Conservation (phyloP, 139 green algal species). For the Micractinium conductrix region DNA sequence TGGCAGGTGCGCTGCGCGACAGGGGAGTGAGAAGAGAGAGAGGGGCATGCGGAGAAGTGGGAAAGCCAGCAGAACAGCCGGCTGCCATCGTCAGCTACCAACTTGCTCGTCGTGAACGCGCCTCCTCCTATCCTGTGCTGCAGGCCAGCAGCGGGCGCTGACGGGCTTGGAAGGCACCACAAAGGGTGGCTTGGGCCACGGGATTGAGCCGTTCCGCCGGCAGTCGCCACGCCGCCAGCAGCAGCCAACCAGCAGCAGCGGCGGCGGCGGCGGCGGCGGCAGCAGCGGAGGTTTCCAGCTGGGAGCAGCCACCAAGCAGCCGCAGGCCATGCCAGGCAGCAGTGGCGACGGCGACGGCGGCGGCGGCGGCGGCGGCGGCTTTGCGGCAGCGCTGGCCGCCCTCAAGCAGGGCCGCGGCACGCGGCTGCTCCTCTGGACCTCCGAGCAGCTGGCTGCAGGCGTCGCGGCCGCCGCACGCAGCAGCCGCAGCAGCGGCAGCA, state of each 20-base stretch:
- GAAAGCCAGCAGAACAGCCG: too few species aligned
- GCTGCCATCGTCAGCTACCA: too few species aligned
- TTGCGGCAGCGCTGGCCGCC: not conserved
- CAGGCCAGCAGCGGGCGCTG: constrained; percentile 17
- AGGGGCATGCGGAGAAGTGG: too few species aligned
- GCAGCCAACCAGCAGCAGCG: not conserved
- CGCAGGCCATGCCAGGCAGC: not conserved
- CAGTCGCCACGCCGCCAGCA: constrained; percentile 13
- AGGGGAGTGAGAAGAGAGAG: too few species aligned
- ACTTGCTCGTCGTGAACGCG: not conserved
- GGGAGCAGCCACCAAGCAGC: constrained; percentile 14
- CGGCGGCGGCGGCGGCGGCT: not conserved
- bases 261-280: constrained; percentile 16
- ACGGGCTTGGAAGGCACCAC: constrained; percentile 48
- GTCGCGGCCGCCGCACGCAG: not conserved
- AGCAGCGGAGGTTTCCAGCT: constrained; percentile 4
- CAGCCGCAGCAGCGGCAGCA: constrained; percentile 17
- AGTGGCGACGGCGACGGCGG: too few species aligned
- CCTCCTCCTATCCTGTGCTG: not conserved
- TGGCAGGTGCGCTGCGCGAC: too few species aligned
- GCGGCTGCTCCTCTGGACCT: not conserved
- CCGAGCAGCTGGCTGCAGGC: not conserved
- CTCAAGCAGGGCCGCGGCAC: not conserved
- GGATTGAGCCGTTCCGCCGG: constrained; percentile 74
- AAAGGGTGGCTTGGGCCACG: constrained; percentile 63